These are phyloP conservation scores for Euphrasia arctica DNA, from an alignment of 305 asterid species.

Conservation along the genomic window DNA sequence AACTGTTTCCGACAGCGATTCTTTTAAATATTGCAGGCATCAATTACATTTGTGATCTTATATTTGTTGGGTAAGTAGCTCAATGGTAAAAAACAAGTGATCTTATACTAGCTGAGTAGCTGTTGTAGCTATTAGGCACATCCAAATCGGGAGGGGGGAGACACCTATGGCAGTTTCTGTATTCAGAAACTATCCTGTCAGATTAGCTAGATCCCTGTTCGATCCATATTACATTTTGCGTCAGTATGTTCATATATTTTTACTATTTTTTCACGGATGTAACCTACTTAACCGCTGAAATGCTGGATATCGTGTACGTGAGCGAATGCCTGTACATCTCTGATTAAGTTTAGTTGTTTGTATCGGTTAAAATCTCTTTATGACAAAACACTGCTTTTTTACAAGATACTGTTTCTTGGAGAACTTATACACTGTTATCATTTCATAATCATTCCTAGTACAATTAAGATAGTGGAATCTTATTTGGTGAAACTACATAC, in stretches of 20 bases:
- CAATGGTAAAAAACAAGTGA: background rate
- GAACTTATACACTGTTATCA: slow-evolving; percentile 13
- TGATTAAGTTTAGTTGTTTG: slow-evolving; percentile 9
- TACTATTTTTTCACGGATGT: slow-evolving; percentile 14
- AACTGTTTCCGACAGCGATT: slow-evolving; percentile 20
- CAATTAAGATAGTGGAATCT: slow-evolving; percentile 11
- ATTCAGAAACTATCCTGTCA: slow-evolving; percentile 4
- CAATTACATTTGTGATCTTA: slow-evolving; percentile 14
- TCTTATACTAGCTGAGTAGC: slow-evolving; percentile 21
- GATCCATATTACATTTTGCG: slow-evolving; percentile 12
- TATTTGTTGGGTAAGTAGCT: too few species aligned
- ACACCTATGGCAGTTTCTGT: background rate
- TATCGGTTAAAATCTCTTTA: slow-evolving; percentile 7
- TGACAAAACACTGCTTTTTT: slow-evolving; percentile 6
- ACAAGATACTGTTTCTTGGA: background rate
- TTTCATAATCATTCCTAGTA: slow-evolving; percentile 14
- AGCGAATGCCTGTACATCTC: background rate
- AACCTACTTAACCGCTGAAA: background rate
- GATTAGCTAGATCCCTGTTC: slow-evolving; percentile 1
- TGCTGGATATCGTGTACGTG: slow-evolving; percentile 13
- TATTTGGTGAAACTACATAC: slow-evolving; percentile 13
- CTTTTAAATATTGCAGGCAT: slow-evolving; percentile 18
- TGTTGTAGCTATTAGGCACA: background rate
- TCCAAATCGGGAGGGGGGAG: slow-evolving; percentile 7
- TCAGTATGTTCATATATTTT: slow-evolving; percentile 1